These are phyloP conservation scores for Penicillium sp. DNA, from an alignment of 2,329 filamentous ascomycete genomes.

Conservation along the genomic window DNA sequence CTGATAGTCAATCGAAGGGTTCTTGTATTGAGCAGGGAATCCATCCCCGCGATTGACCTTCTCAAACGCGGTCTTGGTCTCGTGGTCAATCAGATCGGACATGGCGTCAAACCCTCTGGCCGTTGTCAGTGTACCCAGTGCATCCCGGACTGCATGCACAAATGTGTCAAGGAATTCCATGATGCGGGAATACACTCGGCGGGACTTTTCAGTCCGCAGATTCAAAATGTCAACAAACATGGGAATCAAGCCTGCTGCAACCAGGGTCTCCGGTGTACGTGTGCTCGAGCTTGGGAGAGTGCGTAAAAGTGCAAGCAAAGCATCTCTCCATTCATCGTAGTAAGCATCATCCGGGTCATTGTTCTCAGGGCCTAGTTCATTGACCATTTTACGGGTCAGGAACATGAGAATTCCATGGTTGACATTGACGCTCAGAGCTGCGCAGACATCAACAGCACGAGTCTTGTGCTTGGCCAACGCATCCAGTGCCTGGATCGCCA, in stretches of 20 bases:
- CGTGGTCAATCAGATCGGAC: constrained; percentile 77
- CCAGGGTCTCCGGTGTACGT: constrained; percentile 76
- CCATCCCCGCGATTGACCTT: constrained; percentile 67
- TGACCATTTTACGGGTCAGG: constrained; percentile 83
- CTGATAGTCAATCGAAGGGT: constrained; percentile 83
- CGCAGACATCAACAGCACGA: constrained; percentile 76
- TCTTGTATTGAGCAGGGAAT: constrained; percentile 69
- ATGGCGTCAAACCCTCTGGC: constrained; percentile 86
- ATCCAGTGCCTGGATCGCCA: constrained; percentile 77
- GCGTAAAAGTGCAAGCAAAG: constrained; percentile 81
- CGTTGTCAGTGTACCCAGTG: constrained; percentile 77
- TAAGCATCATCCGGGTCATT: constrained; percentile 60
- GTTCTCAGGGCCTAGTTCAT: constrained; percentile 66
- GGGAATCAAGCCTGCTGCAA: constrained; percentile 83
- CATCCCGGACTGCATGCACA: constrained; percentile 79
- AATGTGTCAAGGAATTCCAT: constrained; percentile 85
- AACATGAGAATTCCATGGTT: constrained; percentile 96
- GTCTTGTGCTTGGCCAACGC: constrained; percentile 76
- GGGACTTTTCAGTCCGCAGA: constrained; percentile 75
- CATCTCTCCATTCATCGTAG: constrained; percentile 84
- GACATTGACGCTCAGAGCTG: constrained; percentile 90
- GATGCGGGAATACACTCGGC: constrained; percentile 78
- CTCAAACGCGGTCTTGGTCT: constrained; percentile 68
- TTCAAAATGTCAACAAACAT: constrained; percentile 86
- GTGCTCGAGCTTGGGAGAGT: constrained; percentile 70